phyloP scores from a whole-genome alignment of 192 early-diverging fungal genomes.

The Glomus cerebriforme region DNA sequence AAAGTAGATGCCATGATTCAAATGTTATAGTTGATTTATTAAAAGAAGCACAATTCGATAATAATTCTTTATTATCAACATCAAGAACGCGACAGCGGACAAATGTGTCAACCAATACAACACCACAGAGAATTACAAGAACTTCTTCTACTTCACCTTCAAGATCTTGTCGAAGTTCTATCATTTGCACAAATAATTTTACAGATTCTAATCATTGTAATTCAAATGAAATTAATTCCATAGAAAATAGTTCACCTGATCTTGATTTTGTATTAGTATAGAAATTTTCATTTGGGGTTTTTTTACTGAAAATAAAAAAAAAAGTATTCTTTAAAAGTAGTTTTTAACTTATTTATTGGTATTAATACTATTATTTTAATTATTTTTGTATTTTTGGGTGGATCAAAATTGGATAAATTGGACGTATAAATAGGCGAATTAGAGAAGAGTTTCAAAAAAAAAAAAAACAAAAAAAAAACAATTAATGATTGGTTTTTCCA shows the following conservation, averaged over 20 bases:
- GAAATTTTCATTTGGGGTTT: background rate
- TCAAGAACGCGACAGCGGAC: background rate
- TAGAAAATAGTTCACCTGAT: background rate
- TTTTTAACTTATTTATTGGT: no score
- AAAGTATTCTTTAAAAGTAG: background rate
- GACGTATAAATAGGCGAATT: no score
- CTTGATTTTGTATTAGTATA: background rate
- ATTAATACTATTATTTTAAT: no score
- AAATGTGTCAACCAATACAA: background rate
- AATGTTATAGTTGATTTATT: background rate
- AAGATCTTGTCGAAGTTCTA: background rate
- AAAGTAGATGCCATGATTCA: background rate
- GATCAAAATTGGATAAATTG: no score
- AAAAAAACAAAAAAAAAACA: no score
- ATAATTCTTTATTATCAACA: background rate
- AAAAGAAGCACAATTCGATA: background rate
- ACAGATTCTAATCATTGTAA: background rate
- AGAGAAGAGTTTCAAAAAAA: no score
- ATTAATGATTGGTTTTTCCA: no score
- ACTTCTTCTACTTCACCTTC: background rate
- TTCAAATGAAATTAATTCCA: background rate
- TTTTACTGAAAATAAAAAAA: no score
- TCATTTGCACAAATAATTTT: background rate
- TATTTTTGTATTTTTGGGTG: no score
- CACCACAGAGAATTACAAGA: background rate